Conservation (phyloP, 2,329 filamentous ascomycete species). For the Colletotrichum graminicola region DNA sequence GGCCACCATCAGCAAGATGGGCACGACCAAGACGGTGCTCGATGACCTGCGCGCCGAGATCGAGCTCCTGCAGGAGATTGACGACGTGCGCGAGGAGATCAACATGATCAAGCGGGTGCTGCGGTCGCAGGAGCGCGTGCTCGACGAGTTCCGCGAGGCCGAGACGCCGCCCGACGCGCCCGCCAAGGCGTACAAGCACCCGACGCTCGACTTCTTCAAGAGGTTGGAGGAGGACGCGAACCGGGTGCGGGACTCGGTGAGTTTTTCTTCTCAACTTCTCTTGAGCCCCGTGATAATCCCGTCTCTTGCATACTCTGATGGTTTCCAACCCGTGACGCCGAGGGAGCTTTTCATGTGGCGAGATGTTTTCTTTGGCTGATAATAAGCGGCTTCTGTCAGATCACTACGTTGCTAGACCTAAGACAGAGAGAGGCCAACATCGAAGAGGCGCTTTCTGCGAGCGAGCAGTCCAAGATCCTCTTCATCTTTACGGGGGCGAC, state of each 20-base stretch:
- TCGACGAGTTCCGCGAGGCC: constrained; percentile 35
- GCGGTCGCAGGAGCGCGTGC: constrained; percentile 41
- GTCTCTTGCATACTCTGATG: too few species aligned
- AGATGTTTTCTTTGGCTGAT: constrained; percentile 11
- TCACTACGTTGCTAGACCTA: constrained; percentile 41
- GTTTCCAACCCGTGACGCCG: background rate
- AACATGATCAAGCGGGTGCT: constrained; percentile 43
- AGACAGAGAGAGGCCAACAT: constrained; percentile 43
- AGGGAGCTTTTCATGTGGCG: background rate
- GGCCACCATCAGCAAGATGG: constrained; percentile 40
- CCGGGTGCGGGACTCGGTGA: constrained; percentile 39
- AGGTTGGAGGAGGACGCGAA: constrained; percentile 40
- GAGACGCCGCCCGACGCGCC: background rate
- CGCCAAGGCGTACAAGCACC: constrained; percentile 34
- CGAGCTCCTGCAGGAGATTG: constrained; percentile 42
- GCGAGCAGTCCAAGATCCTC: constrained; percentile 44
- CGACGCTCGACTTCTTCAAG: constrained; percentile 42
- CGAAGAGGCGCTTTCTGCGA: constrained; percentile 42
- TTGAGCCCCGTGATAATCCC: background rate
- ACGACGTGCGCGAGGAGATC: constrained; percentile 41
- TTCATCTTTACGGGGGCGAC: constrained; percentile 43
- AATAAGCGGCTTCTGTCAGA: constrained; percentile 3
- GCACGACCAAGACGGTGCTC: constrained; percentile 40
- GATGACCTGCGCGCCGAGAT: constrained; percentile 45
- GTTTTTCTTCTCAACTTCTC: background rate